Evolutionary conservation across 2,329 filamentous ascomycete genomes (phyloP), one percentile per base, ranked within the genome.

Genomic region (Diaporthe caulivora): DNA sequence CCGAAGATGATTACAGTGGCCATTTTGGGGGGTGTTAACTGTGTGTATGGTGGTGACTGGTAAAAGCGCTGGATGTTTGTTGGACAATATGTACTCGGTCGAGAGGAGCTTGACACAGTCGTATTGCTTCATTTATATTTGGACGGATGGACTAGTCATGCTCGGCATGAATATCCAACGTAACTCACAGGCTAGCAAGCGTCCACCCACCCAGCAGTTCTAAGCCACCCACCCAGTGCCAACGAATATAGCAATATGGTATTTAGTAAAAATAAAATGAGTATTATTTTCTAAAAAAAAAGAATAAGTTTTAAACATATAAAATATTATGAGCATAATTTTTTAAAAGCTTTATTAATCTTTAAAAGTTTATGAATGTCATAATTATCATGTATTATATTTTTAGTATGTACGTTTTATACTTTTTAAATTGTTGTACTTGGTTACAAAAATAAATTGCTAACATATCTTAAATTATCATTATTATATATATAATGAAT

Each of bases 1-100:
- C 87, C 87, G 75, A 89, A 88, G 68, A 88, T 79, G 70, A 89
- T 84, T 17, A 71, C 69, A 21, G 69, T 71, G 37, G 69, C 44
- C 18, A 85, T 64, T 26, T 74, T 76, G 42, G 72, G 68, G 47
- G 67, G 15, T 0, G 29, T 54, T 1, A 49, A 54, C 17, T 49
- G 34, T 15, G 9, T 40, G 17, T 18, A 47, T 6, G 31, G 47
- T 68, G 64, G 49, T 31, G 47, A n/a, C 9, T 29, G 29, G 31
- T 44, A 1, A 54, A 15, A 21, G 2, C 29, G 64, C n/a, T 68
- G n/a, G 42, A 29, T 54, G 7, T 68, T 68, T 53, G 31, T 11
- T 42, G 31, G 62, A 54, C n/a, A 42, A 53, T 29, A 26, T 40
- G 64, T 34, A 67, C 21, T 18, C 13, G 40, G 9, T 68, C 3